Percentiles rank a stretch among this genome's conserved stretches.
phyloP scores from a whole-genome alignment of 2,329 filamentous ascomycete genomes.

The Botryotinia calthae region DNA sequence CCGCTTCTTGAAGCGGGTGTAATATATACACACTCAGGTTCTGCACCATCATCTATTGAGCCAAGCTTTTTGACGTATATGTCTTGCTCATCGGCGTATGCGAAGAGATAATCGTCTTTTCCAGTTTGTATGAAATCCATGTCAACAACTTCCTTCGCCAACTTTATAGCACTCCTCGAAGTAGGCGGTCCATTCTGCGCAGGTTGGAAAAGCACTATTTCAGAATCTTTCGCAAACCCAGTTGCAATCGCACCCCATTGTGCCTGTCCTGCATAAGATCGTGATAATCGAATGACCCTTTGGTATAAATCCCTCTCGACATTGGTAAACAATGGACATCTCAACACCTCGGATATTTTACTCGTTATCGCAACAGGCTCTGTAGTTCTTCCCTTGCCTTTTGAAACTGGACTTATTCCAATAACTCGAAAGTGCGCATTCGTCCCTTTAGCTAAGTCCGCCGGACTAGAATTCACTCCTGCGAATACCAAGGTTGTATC shows the following conservation, averaged over 20 bases:
- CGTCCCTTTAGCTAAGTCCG: conserved; percentile 68
- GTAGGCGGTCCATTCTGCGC: conserved; percentile 50
- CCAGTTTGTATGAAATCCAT: conserved; percentile 65
- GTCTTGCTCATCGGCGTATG: conserved; percentile 75
- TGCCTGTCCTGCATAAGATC: conserved; percentile 49
- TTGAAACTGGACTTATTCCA: conserved; percentile 47
- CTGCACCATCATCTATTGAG: conserved; percentile 43
- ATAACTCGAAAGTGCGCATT: conserved; percentile 85
- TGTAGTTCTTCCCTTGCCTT: conserved; percentile 38
- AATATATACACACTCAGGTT: conserved; percentile 55
- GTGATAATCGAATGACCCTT: conserved; percentile 54
- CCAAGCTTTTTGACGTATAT: conserved; percentile 55
- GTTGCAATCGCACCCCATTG: conserved; percentile 77
- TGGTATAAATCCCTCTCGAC: conserved; percentile 55
- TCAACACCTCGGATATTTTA: conserved; percentile 52
- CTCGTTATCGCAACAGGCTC: conserved; percentile 35
- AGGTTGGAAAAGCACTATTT: conserved; percentile 78
- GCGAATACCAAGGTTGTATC: conserved; percentile 62
- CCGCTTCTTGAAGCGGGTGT: conserved; percentile 49
- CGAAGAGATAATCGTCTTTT: conserved; percentile 64
- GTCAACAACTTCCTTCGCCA: conserved; percentile 61
- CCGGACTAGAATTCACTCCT: conserved; percentile 78
- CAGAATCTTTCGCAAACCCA: conserved; percentile 69
- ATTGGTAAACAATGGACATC: conserved; percentile 52
- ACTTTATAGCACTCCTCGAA: conserved; percentile 49